These are phyloP conservation scores for Fusarium scirpi DNA, from an alignment of 2,329 filamentous ascomycete species.

Conservation along the genomic window DNA sequence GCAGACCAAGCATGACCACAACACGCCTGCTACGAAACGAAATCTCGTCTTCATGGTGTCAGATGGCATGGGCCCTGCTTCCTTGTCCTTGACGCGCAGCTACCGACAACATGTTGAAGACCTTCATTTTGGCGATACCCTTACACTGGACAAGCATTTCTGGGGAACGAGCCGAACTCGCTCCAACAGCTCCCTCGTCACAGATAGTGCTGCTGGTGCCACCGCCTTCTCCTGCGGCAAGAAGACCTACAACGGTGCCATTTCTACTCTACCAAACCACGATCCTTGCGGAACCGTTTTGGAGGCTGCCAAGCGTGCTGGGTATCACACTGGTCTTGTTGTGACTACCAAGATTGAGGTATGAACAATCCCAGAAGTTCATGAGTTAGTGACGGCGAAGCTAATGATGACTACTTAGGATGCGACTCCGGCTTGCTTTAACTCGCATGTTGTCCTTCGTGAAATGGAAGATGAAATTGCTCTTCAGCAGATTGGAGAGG, in stretches of 20 bases:
- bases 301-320: conserved; percentile 91
- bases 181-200: conserved; percentile 86
- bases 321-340: conserved; percentile 92
- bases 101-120: conserved; percentile 83
- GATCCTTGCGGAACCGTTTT: conserved; percentile 91
- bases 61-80: conserved; percentile 97
- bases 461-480: conserved; percentile 91
- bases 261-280: conserved; percentile 86
- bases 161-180: conserved; percentile 91
- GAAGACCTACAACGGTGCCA: conserved; percentile 98
- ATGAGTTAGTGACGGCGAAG: neutral
- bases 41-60: conserved; percentile 99
- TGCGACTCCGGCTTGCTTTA: conserved; percentile 95
- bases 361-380: neutral
- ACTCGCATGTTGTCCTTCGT: conserved; percentile 84
- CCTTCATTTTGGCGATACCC: conserved; percentile 78
- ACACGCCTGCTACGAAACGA: conserved; percentile 73
- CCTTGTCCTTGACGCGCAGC: conserved; percentile 85
- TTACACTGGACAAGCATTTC: conserved; percentile 87
- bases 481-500: conserved; percentile 88
- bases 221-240: conserved; percentile 93
- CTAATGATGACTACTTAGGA: conserved; percentile 74
- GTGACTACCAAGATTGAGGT: conserved; percentile 77
- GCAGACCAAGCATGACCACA: conserved; percentile 55
- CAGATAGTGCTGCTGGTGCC: conserved; percentile 95